Base-by-base conservation (phyloP, 148 eudicot species). In the Persicaria tinctoria region DNA sequence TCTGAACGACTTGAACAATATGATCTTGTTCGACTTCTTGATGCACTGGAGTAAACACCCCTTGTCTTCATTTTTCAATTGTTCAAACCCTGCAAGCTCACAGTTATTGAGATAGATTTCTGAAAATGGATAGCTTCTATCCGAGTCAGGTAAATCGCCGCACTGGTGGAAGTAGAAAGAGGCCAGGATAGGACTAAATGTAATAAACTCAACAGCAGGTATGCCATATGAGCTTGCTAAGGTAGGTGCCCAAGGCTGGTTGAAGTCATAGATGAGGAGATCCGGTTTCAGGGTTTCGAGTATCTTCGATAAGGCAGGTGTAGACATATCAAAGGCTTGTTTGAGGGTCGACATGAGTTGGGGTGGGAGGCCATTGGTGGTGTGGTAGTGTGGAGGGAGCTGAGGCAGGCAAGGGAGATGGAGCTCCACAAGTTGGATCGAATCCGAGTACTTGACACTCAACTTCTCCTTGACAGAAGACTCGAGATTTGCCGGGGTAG, bases 341-440 rank as follows among this genome's bases (percentile, higher is more conserved):
- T 57, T 46, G 38, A 82, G 84, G 32, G 74, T 68, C 11, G 54
- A n/a, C 47, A 63, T 56, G 79, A 82, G 84, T 45, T 82, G 78
- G 23, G 46, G 63, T 56, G 84, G 84, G 64, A 78, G 84, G 63
- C 77, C 75, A 68, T 74, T 77, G 72, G 83, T 80, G 56, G 83
- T 80, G 80, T 80, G 83, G 77, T 77, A 64, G 11, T 70, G 80
- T 66, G 80, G 77, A n/a, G 83, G 83, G 18, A 80, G 83, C 17
- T 80, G 75, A 6, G 79, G 76, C 50, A 27, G 66, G 16, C 60
- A 71, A 8, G 81, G 81, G 46, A 82, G 76, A 73, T 72, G 78
- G 55, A 82, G 76, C 46, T 82, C 81, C 4, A 82, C 71, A 4
- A 78, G 51, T 11, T 72, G 68, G 16, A 82, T 72, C 1, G 69